Evolutionary conservation across 768 basidiomycete genomes (phyloP).

Genomic region (Phaffia australis): DNA sequence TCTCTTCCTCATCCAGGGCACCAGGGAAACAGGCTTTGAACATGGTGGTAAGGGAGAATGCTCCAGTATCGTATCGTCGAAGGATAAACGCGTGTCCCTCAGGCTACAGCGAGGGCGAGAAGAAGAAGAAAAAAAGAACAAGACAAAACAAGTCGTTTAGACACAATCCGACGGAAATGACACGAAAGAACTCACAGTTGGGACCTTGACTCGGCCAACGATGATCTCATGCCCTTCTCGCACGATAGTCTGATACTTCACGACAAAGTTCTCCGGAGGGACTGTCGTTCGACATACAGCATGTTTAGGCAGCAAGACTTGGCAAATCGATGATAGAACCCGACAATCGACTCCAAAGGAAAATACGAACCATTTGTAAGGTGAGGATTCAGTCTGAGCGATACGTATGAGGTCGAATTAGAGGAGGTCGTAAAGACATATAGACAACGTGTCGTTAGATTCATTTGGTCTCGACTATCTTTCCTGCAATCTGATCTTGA

Average conservation of each 20-base stretch:
- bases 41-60: constrained; percentile 88
- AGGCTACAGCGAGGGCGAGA: constrained; percentile 43
- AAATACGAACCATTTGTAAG: constrained; percentile 29
- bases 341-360: too few relatives aligned
- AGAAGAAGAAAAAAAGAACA: constrained; percentile 25
- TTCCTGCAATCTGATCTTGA: constrained; percentile 1
- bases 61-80: constrained; percentile 82
- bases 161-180: neutral
- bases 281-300: constrained; percentile 26
- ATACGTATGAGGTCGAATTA: too few relatives aligned
- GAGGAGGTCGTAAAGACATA: too few relatives aligned
- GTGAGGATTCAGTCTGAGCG: constrained; percentile 29
- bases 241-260: constrained; percentile 85
- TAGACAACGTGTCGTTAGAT: too few relatives aligned
- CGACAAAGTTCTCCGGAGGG: constrained; percentile 39
- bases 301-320: neutral
- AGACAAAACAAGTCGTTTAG: constrained; percentile 20
- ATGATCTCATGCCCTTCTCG: constrained; percentile 79
- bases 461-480: neutral
- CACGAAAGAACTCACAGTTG: constrained; percentile 50
- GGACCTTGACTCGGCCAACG: constrained; percentile 80
- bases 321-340: neutral
- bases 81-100: constrained; percentile 81
- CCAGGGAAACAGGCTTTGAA: constrained; percentile 86
- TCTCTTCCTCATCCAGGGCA: constrained; percentile 65